Conservation (phyloP, 2,329 filamentous ascomycete species). For the Claviceps sp. region DNA sequence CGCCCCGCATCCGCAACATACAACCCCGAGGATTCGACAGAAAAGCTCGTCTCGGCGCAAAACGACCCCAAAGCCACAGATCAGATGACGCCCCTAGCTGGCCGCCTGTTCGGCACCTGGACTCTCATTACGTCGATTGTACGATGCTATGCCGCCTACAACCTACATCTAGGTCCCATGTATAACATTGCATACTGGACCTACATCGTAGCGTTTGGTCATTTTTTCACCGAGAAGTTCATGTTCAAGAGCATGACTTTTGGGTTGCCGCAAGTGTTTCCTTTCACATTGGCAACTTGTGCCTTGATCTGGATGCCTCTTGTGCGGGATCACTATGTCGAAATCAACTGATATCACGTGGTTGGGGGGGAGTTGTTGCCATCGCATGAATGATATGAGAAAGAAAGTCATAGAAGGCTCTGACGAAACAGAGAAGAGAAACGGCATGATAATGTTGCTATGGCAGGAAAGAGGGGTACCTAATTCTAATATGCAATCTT, state of each 20-base stretch:
- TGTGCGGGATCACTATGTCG: conserved; percentile 60
- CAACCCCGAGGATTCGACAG: conserved; percentile 38
- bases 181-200: conserved; percentile 77
- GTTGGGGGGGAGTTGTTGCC: background rate
- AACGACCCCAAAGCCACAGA: conserved; percentile 35
- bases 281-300: conserved; percentile 36
- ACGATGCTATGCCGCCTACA: conserved; percentile 71
- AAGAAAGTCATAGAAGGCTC: background rate
- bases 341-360: conserved; percentile 17
- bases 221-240: conserved; percentile 72
- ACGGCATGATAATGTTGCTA: background rate
- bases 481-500: background rate
- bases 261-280: conserved; percentile 41
- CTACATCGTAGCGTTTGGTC: conserved; percentile 62
- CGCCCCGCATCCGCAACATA: conserved; percentile 25
- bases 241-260: conserved; percentile 64
- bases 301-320: conserved; percentile 47
- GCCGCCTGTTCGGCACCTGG: conserved; percentile 78
- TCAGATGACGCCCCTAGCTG: conserved; percentile 61
- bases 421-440: background rate
- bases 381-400: background rate
- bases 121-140: conserved; percentile 67
- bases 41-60: conserved; percentile 35
- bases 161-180: conserved; percentile 56
- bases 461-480: background rate